phyloP scores from a whole-genome alignment of 352 stramenopile genomes.

The Globisporangium middletonii region DNA sequence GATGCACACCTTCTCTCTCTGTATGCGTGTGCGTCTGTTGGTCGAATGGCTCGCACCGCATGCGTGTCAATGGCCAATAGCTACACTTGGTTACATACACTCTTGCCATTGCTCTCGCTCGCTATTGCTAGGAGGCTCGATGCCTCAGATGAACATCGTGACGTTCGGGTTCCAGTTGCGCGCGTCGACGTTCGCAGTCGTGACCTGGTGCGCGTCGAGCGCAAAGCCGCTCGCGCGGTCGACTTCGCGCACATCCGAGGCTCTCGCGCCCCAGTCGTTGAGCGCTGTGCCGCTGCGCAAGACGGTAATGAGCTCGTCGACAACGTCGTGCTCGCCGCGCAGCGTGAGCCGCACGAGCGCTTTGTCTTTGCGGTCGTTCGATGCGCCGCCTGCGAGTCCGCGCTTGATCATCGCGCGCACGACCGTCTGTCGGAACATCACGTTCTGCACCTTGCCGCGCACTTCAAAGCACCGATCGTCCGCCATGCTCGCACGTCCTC shows the following conservation, averaged over 20 bases:
- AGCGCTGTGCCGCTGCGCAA: constrained; percentile 40
- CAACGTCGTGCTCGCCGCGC: constrained; percentile 22
- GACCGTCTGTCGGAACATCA: constrained; percentile 81
- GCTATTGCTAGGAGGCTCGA: background rate
- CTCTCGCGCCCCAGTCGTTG: constrained; percentile 65
- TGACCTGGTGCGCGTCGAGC: constrained; percentile 57
- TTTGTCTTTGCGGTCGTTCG: constrained; percentile 55
- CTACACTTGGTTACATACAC: background rate
- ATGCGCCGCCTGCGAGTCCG: constrained; percentile 48
- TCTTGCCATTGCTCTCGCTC: background rate
- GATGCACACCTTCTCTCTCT: constrained; percentile 6
- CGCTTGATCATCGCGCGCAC: constrained; percentile 75
- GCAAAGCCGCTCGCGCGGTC: constrained; percentile 18
- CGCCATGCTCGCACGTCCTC: background rate
- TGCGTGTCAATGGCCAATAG: background rate
- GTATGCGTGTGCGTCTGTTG: background rate
- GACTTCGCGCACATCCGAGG: constrained; percentile 33
- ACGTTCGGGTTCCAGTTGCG: constrained; percentile 72
- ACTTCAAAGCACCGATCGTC: constrained; percentile 55
- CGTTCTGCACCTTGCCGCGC: constrained; percentile 67
- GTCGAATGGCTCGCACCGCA: background rate
- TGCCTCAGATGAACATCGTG: constrained; percentile 61
- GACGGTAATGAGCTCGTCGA: constrained; percentile 44
- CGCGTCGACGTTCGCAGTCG: constrained; percentile 55
- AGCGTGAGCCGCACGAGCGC: constrained; percentile 61